A percentile compares a stretch with the other conserved stretches of the same genome.
Conservation (phyloP, 192 early-diverging fungal species). For the Backusella luteola region DNA sequence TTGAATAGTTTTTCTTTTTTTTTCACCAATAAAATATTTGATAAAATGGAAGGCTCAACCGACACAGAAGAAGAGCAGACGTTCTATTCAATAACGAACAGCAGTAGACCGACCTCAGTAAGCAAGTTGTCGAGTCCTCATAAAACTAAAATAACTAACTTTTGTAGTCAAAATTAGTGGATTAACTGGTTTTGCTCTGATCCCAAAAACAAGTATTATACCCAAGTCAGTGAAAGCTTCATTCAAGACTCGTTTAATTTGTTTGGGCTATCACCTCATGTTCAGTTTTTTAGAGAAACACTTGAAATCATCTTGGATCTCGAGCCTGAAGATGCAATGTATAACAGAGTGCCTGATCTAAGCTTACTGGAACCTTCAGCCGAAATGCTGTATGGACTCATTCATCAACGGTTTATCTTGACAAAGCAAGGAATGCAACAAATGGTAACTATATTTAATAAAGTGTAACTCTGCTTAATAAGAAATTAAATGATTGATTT, state of each 20-base stretch:
- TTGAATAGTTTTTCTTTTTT: not conserved
- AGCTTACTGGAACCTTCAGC: conserved; percentile 82
- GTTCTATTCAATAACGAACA: not conserved
- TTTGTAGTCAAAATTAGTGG: conserved; percentile 50
- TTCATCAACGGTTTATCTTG: conserved; percentile 91
- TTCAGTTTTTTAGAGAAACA: conserved; percentile 88
- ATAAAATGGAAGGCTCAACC: not conserved
- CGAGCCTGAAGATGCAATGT: conserved; percentile 61
- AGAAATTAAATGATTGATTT: not conserved
- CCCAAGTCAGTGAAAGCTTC: conserved; percentile 72
- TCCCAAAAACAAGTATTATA: conserved; percentile 75
- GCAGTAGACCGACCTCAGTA: not conserved
- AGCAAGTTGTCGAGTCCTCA: not conserved
- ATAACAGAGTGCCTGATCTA: conserved; percentile 63
- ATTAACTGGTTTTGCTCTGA: conserved; percentile 78
- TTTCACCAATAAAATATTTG: not conserved
- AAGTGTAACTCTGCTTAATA: conserved; percentile 7
- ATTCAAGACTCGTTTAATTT: conserved; percentile 98
- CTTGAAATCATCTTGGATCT: conserved; percentile 95
- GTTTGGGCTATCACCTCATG: conserved; percentile 81
- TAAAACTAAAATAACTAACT: not conserved
- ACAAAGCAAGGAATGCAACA: conserved; percentile 82
- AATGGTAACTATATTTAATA: conserved; percentile 58
- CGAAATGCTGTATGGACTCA: conserved; percentile 89
- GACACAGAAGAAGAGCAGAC: not conserved